A percentile compares a stretch with the other conserved stretches of the same genome.
phyloP scores from a whole-genome alignment of 345 rosid species.

The Eucalyptus cloeziana region DNA sequence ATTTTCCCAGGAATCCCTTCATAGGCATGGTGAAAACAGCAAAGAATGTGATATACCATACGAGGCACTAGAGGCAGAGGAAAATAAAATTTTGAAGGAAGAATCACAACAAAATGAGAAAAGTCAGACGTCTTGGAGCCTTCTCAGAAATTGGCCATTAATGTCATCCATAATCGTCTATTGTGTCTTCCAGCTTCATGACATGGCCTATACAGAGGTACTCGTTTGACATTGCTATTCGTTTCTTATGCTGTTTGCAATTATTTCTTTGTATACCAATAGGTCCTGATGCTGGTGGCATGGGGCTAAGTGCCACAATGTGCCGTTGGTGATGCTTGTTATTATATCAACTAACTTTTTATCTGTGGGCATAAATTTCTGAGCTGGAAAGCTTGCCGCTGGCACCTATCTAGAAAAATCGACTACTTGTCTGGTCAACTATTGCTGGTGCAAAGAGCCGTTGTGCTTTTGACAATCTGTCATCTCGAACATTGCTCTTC shows the following conservation, averaged over 20 bases:
- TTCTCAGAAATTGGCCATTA: conserved; percentile 33
- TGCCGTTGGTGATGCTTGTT: background rate
- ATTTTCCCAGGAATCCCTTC: conserved; percentile 34
- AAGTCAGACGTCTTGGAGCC: conserved; percentile 4
- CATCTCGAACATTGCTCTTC: background rate
- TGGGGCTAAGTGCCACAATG: background rate
- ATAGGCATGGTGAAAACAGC: conserved; percentile 9
- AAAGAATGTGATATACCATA: background rate
- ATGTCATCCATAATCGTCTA: conserved; percentile 28
- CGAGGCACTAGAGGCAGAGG: background rate
- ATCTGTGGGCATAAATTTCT: background rate
- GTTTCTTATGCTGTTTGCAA: background rate
- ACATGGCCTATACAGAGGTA: conserved; percentile 47
- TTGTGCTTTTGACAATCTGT: background rate
- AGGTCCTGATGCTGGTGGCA: background rate
- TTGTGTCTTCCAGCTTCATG: conserved; percentile 43
- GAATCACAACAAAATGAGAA: background rate
- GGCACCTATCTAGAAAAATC: background rate
- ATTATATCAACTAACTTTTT: background rate
- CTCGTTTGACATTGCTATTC: background rate
- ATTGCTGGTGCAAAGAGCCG: background rate
- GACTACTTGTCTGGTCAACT: background rate
- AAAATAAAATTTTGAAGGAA: background rate
- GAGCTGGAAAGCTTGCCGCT: background rate
- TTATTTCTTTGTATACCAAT: background rate